Evolutionary conservation across 352 stramenopile species (phyloP), one percentile per base, ranked within the genome.

Genomic region (Globisporangium cystogenes): DNA sequence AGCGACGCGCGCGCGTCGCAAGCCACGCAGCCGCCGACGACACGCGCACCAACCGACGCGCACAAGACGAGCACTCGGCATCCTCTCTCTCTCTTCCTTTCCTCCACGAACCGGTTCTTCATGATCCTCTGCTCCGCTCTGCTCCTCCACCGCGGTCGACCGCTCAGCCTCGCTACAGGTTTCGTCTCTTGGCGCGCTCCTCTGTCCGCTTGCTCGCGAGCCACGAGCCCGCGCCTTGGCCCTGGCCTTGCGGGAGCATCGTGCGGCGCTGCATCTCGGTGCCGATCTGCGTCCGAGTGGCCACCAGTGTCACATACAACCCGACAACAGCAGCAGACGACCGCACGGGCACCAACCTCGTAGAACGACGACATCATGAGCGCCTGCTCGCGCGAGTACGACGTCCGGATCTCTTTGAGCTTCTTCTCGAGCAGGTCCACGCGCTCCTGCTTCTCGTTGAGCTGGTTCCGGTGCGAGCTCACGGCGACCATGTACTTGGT

Each of bases 401-500:
- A 88, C 41, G 68, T 68, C 24, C 84, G 77, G 11, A 86, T 69
- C 47, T 93, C 82, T 55, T 92, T 90, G 58, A 92, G 78, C 56
- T 93, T 90, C 68, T 88, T 90, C 60, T 95, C 83, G 40, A 94
- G 63, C 57, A 90, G 78, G 46, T 91, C 81, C 55, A 93, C 76
- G 40, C 76, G 77, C 60, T 93, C 82, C 39, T 93, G 75, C 57
- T 90, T 91, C 58, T 95, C 86, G 55, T 82, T 82, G 56, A 95
- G 62, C 66, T 95, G 86, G 67, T 94, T 95, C 55, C 82, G 81
- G 54, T 95, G 83, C 5, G 83, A 90, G 53, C 82, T 93, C 45
- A 95, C 82, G 11, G 83, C 80, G 27, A 95, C 82, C 81, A 93
- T 93, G 66, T 95, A 95, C 69, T 95, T 95, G 53, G 79, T 93